phyloP scores from a whole-genome alignment of 2,329 filamentous ascomycete species.

The Sarocladium oryzae region DNA sequence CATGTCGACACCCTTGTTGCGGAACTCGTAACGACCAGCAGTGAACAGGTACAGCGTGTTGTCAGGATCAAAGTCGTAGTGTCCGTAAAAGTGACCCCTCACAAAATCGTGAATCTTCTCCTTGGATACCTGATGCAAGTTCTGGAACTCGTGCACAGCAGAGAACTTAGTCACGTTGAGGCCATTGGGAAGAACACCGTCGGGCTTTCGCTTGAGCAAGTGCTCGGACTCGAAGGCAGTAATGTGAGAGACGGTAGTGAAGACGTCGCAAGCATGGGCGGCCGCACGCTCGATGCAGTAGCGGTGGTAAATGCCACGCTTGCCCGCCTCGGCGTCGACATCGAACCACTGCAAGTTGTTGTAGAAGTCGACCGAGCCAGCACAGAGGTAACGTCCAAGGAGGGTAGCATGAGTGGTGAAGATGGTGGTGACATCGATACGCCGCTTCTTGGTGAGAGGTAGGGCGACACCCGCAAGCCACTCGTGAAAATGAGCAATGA shows the following conservation, averaged over 20 bases:
- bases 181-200: conserved; percentile 92
- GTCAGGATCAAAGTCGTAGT: conserved; percentile 94
- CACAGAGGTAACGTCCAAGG: conserved; percentile 91
- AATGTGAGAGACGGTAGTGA: conserved; percentile 97
- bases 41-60: conserved; percentile 99
- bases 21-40: conserved; percentile 91
- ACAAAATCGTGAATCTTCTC: conserved; percentile 98
- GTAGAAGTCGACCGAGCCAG: conserved; percentile 97
- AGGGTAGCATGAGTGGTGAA: conserved; percentile 98
- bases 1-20: conserved; percentile 99
- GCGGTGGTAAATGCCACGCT: conserved; percentile 95
- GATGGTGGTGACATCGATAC: conserved; percentile 95
- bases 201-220: conserved; percentile 92
- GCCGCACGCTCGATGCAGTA: conserved; percentile 97
- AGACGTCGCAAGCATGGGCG: conserved; percentile 88
- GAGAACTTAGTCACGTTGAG: conserved; percentile 97
- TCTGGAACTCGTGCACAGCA: conserved; percentile 98
- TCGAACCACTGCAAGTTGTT: conserved; percentile 98
- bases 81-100: conserved; percentile 94
- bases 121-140: conserved; percentile 92
- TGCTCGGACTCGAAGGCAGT: conserved; percentile 98
- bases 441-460: conserved; percentile 84
- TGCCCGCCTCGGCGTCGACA: conserved; percentile 91
- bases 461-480: conserved; percentile 94
- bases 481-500: conserved; percentile 98